phyloP scores from a whole-genome alignment of 129 eudicot species.

The Centella asiatica region DNA sequence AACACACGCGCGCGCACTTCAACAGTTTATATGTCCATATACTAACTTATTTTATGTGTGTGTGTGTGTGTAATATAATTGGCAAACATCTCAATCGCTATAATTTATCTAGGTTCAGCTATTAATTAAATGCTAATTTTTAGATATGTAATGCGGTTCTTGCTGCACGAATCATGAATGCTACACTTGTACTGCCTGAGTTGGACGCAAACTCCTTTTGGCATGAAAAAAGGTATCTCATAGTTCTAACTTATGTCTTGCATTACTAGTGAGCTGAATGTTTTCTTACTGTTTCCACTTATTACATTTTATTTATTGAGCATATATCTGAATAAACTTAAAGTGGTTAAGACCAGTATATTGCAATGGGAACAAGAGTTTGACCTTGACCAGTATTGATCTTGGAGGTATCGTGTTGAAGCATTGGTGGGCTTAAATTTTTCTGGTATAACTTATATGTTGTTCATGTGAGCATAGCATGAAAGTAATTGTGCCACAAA shows the following conservation, averaged over 20 bases:
- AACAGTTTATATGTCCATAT: too few relatives aligned
- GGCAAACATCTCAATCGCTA: neutral
- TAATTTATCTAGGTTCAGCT: neutral
- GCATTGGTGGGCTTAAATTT: neutral
- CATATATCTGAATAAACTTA: neutral
- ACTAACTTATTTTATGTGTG: too few relatives aligned
- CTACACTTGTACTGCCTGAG: conserved; percentile 94
- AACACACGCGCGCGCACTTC: too few relatives aligned
- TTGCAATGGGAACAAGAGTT: neutral
- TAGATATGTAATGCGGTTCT: conserved; percentile 96
- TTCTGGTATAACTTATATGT: neutral
- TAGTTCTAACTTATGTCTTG: neutral
- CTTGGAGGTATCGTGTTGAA: neutral
- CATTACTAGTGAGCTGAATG: neutral
- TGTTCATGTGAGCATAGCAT: neutral
- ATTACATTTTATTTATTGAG: too few relatives aligned
- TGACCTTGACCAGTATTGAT: neutral
- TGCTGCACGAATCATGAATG: conserved; percentile 98
- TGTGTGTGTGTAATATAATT: neutral
- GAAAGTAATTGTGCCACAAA: neutral
- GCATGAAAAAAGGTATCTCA: conserved; percentile 79
- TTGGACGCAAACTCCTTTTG: conserved; percentile 93
- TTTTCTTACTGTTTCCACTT: neutral
- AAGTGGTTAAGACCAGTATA: neutral
- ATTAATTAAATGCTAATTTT: conserved; percentile 9